Evolutionary conservation across 768 basidiomycete genomes (phyloP).

Genomic region (Tylopilus cervinicoccineus): DNA sequence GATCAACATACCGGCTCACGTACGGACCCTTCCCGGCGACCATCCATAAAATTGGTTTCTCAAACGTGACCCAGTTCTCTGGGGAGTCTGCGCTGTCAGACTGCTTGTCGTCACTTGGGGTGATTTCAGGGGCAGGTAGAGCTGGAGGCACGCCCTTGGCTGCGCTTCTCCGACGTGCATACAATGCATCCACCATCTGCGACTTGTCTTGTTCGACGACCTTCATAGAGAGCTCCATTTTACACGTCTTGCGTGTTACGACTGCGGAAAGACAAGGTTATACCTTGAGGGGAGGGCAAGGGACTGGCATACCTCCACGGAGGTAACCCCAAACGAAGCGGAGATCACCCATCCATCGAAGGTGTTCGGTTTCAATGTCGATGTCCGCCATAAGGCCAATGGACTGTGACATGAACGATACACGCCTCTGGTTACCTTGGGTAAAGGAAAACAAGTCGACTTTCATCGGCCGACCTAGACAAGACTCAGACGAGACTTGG

Average conservation of each 20-base stretch:
- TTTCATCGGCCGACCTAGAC: constrained; percentile 63
- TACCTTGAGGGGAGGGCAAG: background rate
- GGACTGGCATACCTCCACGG: constrained; percentile 49
- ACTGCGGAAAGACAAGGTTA: constrained; percentile 37
- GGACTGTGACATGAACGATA: constrained; percentile 83
- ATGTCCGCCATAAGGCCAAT: constrained; percentile 83
- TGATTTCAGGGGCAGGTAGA: constrained; percentile 11
- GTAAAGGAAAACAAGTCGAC: constrained; percentile 76
- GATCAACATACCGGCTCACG: constrained; percentile 49
- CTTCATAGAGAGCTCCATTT: constrained; percentile 67
- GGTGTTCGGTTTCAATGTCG: constrained; percentile 77
- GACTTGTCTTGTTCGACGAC: constrained; percentile 65
- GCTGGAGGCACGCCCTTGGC: constrained; percentile 10
- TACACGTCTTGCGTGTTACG: constrained; percentile 56
- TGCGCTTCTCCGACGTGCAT: constrained; percentile 33
- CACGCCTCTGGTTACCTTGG: constrained; percentile 55
- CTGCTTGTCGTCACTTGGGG: constrained; percentile 10
- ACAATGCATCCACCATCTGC: constrained; percentile 57
- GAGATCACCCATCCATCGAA: constrained; percentile 83
- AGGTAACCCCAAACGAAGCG: constrained; percentile 75
- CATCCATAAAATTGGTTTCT: constrained; percentile 64
- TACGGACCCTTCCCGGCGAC: constrained; percentile 80
- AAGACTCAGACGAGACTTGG: background rate
- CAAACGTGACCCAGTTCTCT: constrained; percentile 67
- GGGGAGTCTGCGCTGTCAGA: constrained; percentile 31